These are phyloP conservation scores for Suillus decipiens DNA, from an alignment of 768 basidiomycete species.

Conservation along the genomic window DNA sequence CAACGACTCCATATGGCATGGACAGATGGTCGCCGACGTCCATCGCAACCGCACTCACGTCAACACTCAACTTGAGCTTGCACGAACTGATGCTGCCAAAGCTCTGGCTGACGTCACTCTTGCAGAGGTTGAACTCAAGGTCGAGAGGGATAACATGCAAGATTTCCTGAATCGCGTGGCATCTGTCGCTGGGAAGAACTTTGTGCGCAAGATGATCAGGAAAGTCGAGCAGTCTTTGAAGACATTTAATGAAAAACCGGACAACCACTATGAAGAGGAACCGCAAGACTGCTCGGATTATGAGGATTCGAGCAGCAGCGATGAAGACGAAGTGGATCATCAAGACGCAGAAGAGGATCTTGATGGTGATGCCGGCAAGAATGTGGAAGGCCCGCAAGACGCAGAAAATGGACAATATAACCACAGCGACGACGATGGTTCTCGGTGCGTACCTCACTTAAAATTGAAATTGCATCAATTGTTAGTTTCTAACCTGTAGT, in stretches of 20 bases:
- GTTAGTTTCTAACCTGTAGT: neutral
- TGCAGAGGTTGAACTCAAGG: constrained; percentile 26
- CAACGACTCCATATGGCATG: constrained; percentile 30
- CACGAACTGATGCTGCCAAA: constrained; percentile 20
- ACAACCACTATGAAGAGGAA: constrained; percentile 2
- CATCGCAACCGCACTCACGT: constrained; percentile 28
- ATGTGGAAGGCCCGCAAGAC: neutral
- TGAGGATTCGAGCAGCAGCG: constrained; percentile 4
- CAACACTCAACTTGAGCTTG: constrained; percentile 17
- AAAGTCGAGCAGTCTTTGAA: constrained; percentile 19
- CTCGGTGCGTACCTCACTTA: neutral
- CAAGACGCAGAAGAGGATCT: neutral
- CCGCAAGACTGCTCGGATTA: neutral
- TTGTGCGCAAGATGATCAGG: constrained; percentile 29
- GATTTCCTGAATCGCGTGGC: constrained; percentile 26
- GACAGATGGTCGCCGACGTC: constrained; percentile 27
- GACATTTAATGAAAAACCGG: neutral
- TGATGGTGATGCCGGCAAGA: neutral
- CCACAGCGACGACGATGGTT: neutral
- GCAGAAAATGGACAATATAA: neutral
- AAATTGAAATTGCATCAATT: neutral
- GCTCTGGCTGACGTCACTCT: constrained; percentile 30
- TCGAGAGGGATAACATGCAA: constrained; percentile 27
- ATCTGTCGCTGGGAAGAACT: constrained; percentile 27
- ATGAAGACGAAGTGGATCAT: constrained; percentile 5